Conservation (phyloP, 2,329 filamentous ascomycete species). For the Arthrobotrys sphaeroides region DNA sequence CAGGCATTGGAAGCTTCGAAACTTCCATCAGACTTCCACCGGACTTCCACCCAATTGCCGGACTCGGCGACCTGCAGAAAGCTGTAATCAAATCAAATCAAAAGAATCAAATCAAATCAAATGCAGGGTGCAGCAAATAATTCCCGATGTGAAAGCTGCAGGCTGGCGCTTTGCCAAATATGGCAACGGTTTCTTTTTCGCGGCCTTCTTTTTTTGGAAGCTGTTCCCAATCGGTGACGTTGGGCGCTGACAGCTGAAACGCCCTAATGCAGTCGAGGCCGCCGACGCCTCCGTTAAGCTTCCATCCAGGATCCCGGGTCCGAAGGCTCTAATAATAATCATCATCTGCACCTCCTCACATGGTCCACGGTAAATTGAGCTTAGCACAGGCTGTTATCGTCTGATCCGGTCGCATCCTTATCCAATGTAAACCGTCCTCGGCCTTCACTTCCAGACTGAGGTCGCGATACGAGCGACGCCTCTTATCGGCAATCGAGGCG, state of each 20-base stretch:
- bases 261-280: not conserved
- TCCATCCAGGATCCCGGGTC: constrained; percentile 17
- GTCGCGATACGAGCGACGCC: no score
- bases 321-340: constrained; percentile 2
- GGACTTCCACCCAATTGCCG: constrained; percentile 34
- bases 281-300: constrained; percentile 14
- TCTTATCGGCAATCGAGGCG: no score
- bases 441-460: not conserved
- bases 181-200: constrained; percentile 17
- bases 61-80: constrained; percentile 42
- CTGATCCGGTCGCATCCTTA: not conserved
- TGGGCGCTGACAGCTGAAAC: constrained; percentile 42
- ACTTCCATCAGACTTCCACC: constrained; percentile 33
- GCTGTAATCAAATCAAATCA: constrained; percentile 10
- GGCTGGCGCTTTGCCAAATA: constrained; percentile 19
- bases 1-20: constrained; percentile 17
- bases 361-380: constrained; percentile 10
- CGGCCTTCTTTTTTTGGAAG: constrained; percentile 37
- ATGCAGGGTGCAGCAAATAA: constrained; percentile 15
- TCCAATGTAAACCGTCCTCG: not conserved
- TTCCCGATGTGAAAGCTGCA: constrained; percentile 10
- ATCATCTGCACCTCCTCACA: constrained; percentile 3
- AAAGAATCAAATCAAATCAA: constrained; percentile 13
- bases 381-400: not conserved
- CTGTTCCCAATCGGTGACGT: constrained; percentile 21